Base-by-base conservation (phyloP, 2,329 filamentous ascomycete species). In the Nothophaeocryptopus gaeumannii region DNA sequence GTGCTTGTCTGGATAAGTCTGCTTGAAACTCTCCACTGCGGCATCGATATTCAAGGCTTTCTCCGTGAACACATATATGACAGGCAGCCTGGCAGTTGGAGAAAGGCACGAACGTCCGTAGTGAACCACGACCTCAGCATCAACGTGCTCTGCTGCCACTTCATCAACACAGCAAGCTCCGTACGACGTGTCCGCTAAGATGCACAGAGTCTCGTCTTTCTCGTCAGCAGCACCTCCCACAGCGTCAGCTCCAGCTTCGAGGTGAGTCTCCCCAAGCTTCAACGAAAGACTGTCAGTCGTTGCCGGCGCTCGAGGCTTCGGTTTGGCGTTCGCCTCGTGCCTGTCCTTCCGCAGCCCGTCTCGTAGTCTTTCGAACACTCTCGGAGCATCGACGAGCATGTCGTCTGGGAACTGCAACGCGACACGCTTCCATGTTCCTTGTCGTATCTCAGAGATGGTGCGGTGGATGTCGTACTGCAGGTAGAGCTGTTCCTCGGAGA, bases 91-190 rank as follows among this genome's bases (percentile, higher is more conserved):
- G 9, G 88, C 87, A 0, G 92, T 95, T 0, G 92, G 92, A 7
- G 90, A 96, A 16, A 99, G 77, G 65, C 93, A 99, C 0, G 92
- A 86, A 45, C 93, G 80, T 2, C 93, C 93, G 62, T 97, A 99
- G 68, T 99, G 93, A 11, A 99, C 85, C 1, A 97, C 88, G 0
- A 90, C 88, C 54, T 97, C 86, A 5, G 93, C 91, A 62, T 89
- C 80, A 12, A 89, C 86, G 67, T 99, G 93, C 68, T 99, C 91
- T 2, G 93, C 93, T 0, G 93, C 93, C 35, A 97, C 85, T 72
- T 99, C 93, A 64, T 99, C 93, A 13, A 97, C 91, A 64, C 93
- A 99, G 72, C 93, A 99, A 0, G 92, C 86, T 52, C 93, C 95
- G 70, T 97, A 99, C 2, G 92, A 96, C 2, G 93, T 97, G 69